Evolutionary conservation across 2,329 filamentous ascomycete species (phyloP), one percentile per base, ranked within the genome.

Genomic region (Chaetomium olivaceum): DNA sequence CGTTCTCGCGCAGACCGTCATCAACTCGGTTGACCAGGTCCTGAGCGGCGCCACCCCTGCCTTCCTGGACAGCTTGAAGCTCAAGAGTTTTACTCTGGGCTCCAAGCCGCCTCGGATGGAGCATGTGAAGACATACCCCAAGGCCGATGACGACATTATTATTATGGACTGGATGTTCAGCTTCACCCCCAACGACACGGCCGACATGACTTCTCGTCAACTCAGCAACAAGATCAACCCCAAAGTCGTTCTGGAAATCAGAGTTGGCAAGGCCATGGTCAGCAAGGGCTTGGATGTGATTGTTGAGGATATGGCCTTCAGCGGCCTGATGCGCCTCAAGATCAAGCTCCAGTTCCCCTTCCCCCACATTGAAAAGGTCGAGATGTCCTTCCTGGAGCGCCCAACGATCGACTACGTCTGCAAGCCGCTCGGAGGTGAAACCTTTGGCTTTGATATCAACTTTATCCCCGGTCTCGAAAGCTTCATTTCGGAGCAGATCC

Each of bases 151-250:
- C 69, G 95, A 99, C 75, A 89, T 93, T 65, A 92, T 99, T 51
- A 87, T 98, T 74, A 99, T 99, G 95, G 95, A 99, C 77, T 99
- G 95, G 95, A 97, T 96, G 74, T 99, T 99, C 79, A 98, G 94
- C 83, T 99, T 99, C 80, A 98, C 92, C 0, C 95, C 95, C 39
- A 98, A 95, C 71, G 96, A 99, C 77, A 91, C 87, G 2, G 89
- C 91, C 71, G 95, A 99, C 77, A 87, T 99, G 85, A 99, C 95
- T 1, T 83, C 89, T 2, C 88, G 90, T 67, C 95, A 99, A 77
- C 80, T 97, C 74, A 94, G 91, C 82, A 93, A 93, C 82, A 97
- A 97, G 82, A 87, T 98, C 78, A 98, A 99, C 75, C 95, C 95
- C 63, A 99, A 98, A 80, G 84, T 99, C 64, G 92, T 98, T 12